Conservation (phyloP, 129 eudicot genomes). For the Centaurea solstitialis region DNA sequence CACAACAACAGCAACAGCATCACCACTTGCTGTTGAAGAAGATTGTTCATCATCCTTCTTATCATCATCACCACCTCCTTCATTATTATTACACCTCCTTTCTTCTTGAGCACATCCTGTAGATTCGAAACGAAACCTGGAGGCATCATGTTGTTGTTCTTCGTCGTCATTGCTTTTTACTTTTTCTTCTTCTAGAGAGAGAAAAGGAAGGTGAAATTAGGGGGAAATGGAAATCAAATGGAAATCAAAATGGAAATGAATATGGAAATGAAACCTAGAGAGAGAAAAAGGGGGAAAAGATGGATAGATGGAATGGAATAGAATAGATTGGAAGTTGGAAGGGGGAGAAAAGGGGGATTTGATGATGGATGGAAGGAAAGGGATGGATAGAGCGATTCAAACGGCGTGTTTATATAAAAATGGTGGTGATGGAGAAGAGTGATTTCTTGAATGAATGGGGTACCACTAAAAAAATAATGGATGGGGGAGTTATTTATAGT, state of each 20-base stretch:
- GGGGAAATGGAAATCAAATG: neutral
- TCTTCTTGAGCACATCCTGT: constrained; percentile 54
- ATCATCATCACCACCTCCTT: neutral
- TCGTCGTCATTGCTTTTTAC: constrained; percentile 35
- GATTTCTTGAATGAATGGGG: constrained; percentile 31
- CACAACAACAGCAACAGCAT: neutral
- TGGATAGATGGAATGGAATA: too few species aligned
- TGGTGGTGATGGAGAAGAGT: constrained; percentile 11
- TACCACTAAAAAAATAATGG: constrained; percentile 31
- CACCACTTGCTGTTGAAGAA: neutral
- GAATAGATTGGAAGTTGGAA: neutral
- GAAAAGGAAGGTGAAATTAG: constrained; percentile 2
- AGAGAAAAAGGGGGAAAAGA: neutral
- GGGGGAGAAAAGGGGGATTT: constrained; percentile 3
- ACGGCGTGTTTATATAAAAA: constrained; percentile 27
- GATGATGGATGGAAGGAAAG: constrained; percentile 3
- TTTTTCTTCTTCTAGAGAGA: neutral
- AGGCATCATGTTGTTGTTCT: constrained; percentile 61
- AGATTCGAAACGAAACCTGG: constrained; percentile 86
- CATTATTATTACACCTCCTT: constrained; percentile 30
- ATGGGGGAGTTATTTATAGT: neutral
- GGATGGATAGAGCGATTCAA: constrained; percentile 49
- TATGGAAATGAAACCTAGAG: too few species aligned
- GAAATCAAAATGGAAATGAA: constrained; percentile 30
- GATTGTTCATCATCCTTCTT: constrained; percentile 43